Base-by-base conservation (phyloP, 2,329 filamentous ascomycete genomes). In the Scleromitrula shiraiana region DNA sequence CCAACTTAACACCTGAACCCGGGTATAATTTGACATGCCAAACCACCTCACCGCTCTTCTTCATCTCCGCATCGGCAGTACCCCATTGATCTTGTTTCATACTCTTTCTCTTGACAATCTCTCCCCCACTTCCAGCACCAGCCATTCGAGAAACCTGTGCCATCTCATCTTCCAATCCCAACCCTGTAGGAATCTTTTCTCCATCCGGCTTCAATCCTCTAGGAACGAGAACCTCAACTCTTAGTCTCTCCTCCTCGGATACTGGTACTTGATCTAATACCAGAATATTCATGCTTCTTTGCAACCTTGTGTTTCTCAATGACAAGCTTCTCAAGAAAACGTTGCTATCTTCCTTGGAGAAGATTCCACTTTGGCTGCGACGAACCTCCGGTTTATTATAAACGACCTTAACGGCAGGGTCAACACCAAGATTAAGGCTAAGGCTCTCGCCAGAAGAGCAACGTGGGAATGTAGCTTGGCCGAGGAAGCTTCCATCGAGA, bases 401-500 rank as follows among this genome's bases (percentile, higher is more conserved):
- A 10, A 63, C 63, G 20, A 83, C 71, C 23, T 60, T 61, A 56
- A 83, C 72, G 4, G 70, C 70, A 2, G 77, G 77, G 59, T 83
- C 79, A 5, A 81, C 67, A n/a, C 80, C 80, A 0, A 83, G 67
- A 40, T 68, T 68, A 1, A 83, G 65, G 19, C 64, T 67, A 59
- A 83, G 75, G 1, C 60, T 55, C 43, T 78, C 75, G 30, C 76
- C 76, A 0, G 76, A 66, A 38, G 70, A 73, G 59, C 77, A 80
- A 24, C 73, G 71, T 2, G 78, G 76, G 27, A 83, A 66, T 0
- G 60, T 67, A 2, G 73, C 71, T 47, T 75, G 75, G 3, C 80
- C 79, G 46, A 83, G 66, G 63, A 83, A 83, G 7, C 70, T 71
- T 3, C 77, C 76, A 58, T 84, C 80, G n/a, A 83, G 71, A 0